phyloP scores from a whole-genome alignment of 306 rosid genomes.

The Canavalia ensiformis region DNA sequence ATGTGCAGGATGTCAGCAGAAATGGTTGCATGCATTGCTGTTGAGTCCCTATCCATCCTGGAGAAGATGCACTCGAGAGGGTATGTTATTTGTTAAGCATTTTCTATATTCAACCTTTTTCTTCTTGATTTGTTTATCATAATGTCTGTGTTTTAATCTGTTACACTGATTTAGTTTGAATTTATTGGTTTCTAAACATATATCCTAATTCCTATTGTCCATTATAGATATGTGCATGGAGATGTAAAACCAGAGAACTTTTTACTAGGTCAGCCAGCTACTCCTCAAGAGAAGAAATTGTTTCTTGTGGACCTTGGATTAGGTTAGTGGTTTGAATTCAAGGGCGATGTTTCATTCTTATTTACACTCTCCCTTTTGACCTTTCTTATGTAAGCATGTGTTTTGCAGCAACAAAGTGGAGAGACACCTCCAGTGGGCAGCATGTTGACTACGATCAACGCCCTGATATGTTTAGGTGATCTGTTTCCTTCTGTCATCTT shows the following conservation, averaged over 20 bases:
- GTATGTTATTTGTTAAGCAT: slow-evolving; percentile 55
- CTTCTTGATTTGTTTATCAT: slow-evolving; percentile 6
- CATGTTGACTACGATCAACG: slow-evolving; percentile 99
- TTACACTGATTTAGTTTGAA: not conserved
- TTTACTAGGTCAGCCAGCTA: slow-evolving; percentile 92
- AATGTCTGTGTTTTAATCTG: not conserved
- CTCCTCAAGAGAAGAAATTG: slow-evolving; percentile 91
- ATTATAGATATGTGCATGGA: slow-evolving; percentile 90
- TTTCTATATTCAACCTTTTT: slow-evolving; percentile 14
- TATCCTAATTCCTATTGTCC: slow-evolving; percentile 28
- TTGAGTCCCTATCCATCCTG: slow-evolving; percentile 87
- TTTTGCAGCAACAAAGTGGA: slow-evolving; percentile 93
- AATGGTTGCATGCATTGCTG: slow-evolving; percentile 97
- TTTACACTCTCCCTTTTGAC: slow-evolving; percentile 5
- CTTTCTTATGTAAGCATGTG: slow-evolving; percentile 15
- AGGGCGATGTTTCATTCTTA: slow-evolving; percentile 29
- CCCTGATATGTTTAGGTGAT: slow-evolving; percentile 96
- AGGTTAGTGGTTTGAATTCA: slow-evolving; percentile 61
- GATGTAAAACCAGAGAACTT: slow-evolving; percentile 98
- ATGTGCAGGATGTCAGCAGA: slow-evolving; percentile 83
- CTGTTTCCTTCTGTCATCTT: slow-evolving; percentile 1
- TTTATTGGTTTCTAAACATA: slow-evolving; percentile 22
- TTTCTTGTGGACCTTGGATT: slow-evolving; percentile 97
- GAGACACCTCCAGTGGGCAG: slow-evolving; percentile 81
- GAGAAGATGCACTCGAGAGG: slow-evolving; percentile 96